Base-by-base conservation (phyloP, 108 stramenopile species). In the Nitzschia sp. region DNA sequence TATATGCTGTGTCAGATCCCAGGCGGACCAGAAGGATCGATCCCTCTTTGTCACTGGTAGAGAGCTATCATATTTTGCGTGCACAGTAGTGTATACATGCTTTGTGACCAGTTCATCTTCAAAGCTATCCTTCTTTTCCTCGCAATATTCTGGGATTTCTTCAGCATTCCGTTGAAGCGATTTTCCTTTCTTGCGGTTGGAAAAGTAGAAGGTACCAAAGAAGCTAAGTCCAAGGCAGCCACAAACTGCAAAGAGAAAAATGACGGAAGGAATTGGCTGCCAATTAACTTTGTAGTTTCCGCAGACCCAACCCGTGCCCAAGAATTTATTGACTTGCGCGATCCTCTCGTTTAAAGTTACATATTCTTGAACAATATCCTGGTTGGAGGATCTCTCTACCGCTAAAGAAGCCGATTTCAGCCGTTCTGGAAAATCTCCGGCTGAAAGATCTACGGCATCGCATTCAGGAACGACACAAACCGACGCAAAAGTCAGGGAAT, bases 221-320 rank as follows among this genome's bases (percentile, higher is more conserved):
- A 45, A n/a, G 52, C 60, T 64, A 0, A 69, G 31, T 1, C 56
- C 0, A 0, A 47, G 6, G 27, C 59, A 69, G 0, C 38, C 9
- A 1, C 28, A 19, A 17, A 76, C 6, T 21, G 47, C 16, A 16
- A 30, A 3, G 8, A 62, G 11, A 34, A 60, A 76, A 0, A 69
- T 32, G 13, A 25, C 23, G 33, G 72, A 60, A 31, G 82, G 73
- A 3, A 76, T 6, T 1, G 34, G 17, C 17, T 75, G 48, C 71
- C 71, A 84, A 9, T 61, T 63, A 13, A 76, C 68, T 22, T 59
- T 33, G 56, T 78, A 80, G 3, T 78, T 66, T 17, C 84, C 84
- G 47, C 84, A 85, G 21, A 67, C 74, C 79, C 79, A 85, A 47
- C 84, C 84, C 9, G 84, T 80, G 11, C 47, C 41, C 28, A 85